A percentile compares a stretch with the other conserved stretches of the same genome.
Conservation (phyloP, 768 basidiomycete genomes). For the Kwoniella mangroviensis region DNA sequence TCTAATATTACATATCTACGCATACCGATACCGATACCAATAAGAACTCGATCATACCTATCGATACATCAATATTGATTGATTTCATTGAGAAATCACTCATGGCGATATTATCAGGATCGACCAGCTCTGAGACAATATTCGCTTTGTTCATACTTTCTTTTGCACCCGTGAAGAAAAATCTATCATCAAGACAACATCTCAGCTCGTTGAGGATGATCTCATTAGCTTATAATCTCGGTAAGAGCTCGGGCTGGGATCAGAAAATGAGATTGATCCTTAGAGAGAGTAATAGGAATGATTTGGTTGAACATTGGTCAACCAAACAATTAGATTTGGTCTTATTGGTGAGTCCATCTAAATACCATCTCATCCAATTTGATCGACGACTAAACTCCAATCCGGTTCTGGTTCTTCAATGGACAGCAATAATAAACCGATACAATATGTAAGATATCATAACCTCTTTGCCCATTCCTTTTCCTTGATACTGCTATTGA, state of each 20-base stretch:
- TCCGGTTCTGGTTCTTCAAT: background rate
- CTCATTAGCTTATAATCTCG: slow-evolving; percentile 16
- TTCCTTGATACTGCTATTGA: background rate
- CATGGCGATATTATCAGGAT: slow-evolving; percentile 9
- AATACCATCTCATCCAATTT: background rate
- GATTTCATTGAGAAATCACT: slow-evolving; percentile 1
- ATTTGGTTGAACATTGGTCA: slow-evolving; percentile 5
- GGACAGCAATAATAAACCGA: slow-evolving; percentile 25
- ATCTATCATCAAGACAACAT: background rate
- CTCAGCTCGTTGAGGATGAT: slow-evolving; percentile 14
- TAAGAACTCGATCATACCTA: background rate
- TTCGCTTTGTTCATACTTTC: slow-evolving; percentile 15
- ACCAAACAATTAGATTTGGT: slow-evolving; percentile 9
- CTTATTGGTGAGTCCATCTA: slow-evolving; percentile 7
- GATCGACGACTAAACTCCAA: too few relatives aligned
- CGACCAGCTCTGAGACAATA: background rate
- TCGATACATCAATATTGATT: slow-evolving; percentile 3
- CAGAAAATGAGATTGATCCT: background rate
- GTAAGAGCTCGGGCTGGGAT: slow-evolving; percentile 6
- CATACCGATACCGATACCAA: background rate
- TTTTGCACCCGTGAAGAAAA: slow-evolving; percentile 5
- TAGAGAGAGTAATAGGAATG: background rate
- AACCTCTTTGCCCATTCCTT: background rate
- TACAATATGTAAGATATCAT: slow-evolving; percentile 17
- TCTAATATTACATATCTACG: slow-evolving; percentile 1